phyloP scores from a whole-genome alignment of 2,329 filamentous ascomycete genomes.

The Calonectria pseudoreteaudii region DNA sequence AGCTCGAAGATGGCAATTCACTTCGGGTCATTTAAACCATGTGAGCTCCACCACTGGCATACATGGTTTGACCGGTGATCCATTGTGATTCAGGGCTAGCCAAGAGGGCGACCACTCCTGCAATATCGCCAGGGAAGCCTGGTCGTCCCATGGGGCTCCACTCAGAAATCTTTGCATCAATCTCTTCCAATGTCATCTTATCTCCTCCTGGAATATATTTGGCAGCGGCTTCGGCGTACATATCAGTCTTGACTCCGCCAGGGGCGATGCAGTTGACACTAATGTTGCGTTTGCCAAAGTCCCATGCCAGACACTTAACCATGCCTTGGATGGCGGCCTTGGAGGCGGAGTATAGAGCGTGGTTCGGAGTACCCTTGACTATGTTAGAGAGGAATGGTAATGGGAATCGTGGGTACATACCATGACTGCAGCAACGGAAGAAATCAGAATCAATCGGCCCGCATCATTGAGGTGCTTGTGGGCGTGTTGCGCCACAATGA shows the following conservation, averaged over 20 bases:
- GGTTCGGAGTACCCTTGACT: slow-evolving; percentile 68
- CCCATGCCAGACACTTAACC: slow-evolving; percentile 79
- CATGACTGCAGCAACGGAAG: slow-evolving; percentile 75
- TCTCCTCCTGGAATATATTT: slow-evolving; percentile 67
- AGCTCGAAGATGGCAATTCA: too few relatives aligned
- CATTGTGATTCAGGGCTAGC: background rate
- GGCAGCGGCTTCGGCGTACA: slow-evolving; percentile 74
- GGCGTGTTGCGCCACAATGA: slow-evolving; percentile 78
- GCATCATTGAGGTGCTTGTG: slow-evolving; percentile 77
- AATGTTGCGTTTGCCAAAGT: slow-evolving; percentile 75
- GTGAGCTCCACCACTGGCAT: background rate
- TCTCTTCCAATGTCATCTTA: background rate
- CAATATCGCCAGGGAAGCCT: background rate
- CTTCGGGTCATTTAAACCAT: background rate
- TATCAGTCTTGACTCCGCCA: slow-evolving; percentile 75
- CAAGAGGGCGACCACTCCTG: background rate
- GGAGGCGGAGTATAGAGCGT: slow-evolving; percentile 79
- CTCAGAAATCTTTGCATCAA: background rate
- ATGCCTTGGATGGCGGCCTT: slow-evolving; percentile 85
- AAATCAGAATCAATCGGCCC: slow-evolving; percentile 80
- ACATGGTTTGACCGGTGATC: background rate
- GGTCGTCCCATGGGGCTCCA: background rate
- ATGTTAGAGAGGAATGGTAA: background rate
- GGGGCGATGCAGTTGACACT: slow-evolving; percentile 77
- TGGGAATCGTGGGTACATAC: too few relatives aligned